Percentiles rank a stretch among this genome's conserved stretches.
These are phyloP conservation scores for Hibiscus trionum DNA, from an alignment of 345 rosid genomes.

Conservation along the genomic window DNA sequence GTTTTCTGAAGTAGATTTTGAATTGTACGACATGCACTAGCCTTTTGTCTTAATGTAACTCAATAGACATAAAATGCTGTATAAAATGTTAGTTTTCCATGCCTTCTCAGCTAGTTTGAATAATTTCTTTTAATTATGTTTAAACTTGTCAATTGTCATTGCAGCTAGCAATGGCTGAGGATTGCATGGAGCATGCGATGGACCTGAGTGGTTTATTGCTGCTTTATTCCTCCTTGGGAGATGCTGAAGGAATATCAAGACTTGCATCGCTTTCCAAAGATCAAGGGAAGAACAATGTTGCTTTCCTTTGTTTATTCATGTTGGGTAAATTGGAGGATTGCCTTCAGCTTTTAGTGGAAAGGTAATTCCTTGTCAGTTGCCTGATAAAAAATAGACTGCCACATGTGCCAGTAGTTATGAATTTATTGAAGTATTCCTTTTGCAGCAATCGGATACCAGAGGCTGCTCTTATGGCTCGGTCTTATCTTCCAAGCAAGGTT, in stretches of 20 bases:
- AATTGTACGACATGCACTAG: not conserved
- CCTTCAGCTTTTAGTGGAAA: conserved; percentile 84
- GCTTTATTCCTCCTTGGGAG: conserved; percentile 93
- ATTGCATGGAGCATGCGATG: conserved; percentile 81
- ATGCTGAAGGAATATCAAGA: conserved; percentile 78
- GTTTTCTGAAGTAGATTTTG: not conserved
- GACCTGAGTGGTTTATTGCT: conserved; percentile 96
- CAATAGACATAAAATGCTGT: not conserved
- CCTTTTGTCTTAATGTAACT: not conserved
- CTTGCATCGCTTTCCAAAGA: conserved; percentile 86
- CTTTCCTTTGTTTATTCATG: conserved; percentile 85
- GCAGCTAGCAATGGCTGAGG: conserved; percentile 99
- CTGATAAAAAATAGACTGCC: conserved; percentile 6
- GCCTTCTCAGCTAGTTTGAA: not conserved
- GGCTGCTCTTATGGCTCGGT: conserved; percentile 98
- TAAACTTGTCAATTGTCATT: conserved; percentile 13
- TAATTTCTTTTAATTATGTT: not conserved
- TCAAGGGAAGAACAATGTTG: conserved; percentile 97
- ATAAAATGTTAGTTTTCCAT: not conserved
- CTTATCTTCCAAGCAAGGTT: conserved; percentile 98
- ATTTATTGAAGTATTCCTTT: conserved; percentile 19
- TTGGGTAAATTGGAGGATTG: conserved; percentile 95
- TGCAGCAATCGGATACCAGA: conserved; percentile 98
- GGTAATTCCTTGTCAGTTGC: conserved; percentile 36
- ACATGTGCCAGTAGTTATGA: conserved; percentile 7